Conservation (phyloP, 2,329 filamentous ascomycete species). For the Colletotrichum costaricense region DNA sequence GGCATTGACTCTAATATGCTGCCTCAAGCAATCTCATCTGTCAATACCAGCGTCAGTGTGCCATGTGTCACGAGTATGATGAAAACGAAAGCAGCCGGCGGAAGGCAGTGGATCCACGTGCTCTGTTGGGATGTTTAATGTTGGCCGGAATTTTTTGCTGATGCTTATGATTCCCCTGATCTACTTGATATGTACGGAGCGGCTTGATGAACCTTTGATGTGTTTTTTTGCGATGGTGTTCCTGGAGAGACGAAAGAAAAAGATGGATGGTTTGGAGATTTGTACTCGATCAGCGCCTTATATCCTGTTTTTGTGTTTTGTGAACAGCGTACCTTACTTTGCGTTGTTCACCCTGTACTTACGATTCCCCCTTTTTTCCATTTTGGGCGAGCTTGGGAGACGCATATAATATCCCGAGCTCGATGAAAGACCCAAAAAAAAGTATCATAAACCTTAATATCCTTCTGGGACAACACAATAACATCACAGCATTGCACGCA, state of each 20-base stretch:
- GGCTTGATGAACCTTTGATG: slow-evolving; percentile 24
- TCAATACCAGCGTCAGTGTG: not conserved
- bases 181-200: slow-evolving; percentile 26
- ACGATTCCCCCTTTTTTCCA: not conserved
- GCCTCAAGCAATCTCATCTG: not conserved
- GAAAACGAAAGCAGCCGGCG: slow-evolving; percentile 21
- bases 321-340: not conserved
- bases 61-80: slow-evolving; percentile 36
- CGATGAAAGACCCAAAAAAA: not conserved
- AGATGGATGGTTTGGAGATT: slow-evolving; percentile 21
- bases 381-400: not conserved
- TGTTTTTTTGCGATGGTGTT: slow-evolving; percentile 3
- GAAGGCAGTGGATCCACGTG: slow-evolving; percentile 12
- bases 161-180: slow-evolving; percentile 34
- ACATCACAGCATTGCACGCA: slow-evolving; percentile 32
- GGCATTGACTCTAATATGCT: not conserved
- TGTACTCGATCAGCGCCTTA: slow-evolving; percentile 25
- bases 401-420: not conserved
- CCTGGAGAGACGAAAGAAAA: slow-evolving; percentile 14
- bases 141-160: slow-evolving; percentile 22
- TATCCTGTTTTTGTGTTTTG: slow-evolving; percentile 20
- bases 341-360: slow-evolving; percentile 4
- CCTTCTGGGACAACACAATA: slow-evolving; percentile 21
- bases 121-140: slow-evolving; percentile 36
- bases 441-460: slow-evolving; percentile 33